Evolutionary conservation across 2,329 filamentous ascomycete genomes (phyloP).

Genomic region (Diaporthe velutina): DNA sequence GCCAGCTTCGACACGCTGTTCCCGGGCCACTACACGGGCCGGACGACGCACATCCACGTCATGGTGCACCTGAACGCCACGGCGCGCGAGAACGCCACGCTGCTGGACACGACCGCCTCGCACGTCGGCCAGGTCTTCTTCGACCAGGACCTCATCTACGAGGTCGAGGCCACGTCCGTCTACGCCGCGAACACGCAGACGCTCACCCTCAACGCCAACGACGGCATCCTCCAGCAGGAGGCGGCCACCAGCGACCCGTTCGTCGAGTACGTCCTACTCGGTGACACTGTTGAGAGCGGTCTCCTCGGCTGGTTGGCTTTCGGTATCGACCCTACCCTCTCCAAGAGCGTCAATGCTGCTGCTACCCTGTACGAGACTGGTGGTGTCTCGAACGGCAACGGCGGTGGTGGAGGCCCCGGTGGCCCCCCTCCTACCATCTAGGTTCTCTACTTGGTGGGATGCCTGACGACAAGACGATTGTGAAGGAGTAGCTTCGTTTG

Average conservation of each 20-base stretch:
- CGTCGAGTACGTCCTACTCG: conserved; percentile 69
- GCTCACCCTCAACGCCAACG: conserved; percentile 53
- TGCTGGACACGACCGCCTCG: conserved; percentile 62
- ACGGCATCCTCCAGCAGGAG: conserved; percentile 47
- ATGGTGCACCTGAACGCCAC: conserved; percentile 58
- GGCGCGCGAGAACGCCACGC: conserved; percentile 57
- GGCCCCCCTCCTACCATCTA: conserved; percentile 30
- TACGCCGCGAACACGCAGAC: conserved; percentile 61
- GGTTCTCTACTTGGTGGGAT: neutral
- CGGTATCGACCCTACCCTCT: conserved; percentile 57
- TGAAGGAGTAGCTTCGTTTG: neutral
- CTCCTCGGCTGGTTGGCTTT: conserved; percentile 68
- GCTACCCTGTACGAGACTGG: conserved; percentile 51
- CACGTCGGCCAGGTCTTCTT: conserved; percentile 77
- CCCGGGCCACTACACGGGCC: conserved; percentile 59
- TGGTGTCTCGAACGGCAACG: conserved; percentile 45
- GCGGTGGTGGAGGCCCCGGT: conserved; percentile 36
- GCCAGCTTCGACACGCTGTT: conserved; percentile 57
- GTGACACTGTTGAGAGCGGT: conserved; percentile 64
- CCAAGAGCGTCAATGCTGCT: conserved; percentile 46
- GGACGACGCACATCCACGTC: conserved; percentile 64
- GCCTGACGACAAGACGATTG: neutral
- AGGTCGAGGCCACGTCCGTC: conserved; percentile 61
- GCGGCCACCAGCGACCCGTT: conserved; percentile 47
- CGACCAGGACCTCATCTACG: conserved; percentile 67